Percentiles rank a stretch among this genome's conserved stretches.
Evolutionary conservation across 495 filamentous ascomycete species (phyloP).

Genomic region (Penicillium turbatum): DNA sequence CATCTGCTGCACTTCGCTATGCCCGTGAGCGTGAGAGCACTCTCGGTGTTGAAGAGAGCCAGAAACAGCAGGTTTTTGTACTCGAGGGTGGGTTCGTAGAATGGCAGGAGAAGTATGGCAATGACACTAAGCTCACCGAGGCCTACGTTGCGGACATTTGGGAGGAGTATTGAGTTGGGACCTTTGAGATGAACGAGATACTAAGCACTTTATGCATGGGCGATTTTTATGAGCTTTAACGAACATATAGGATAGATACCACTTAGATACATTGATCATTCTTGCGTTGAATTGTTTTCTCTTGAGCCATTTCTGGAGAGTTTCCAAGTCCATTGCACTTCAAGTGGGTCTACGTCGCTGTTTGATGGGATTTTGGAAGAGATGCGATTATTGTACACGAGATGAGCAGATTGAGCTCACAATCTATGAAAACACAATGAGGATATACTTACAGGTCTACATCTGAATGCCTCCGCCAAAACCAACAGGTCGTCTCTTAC

Average conservation of each 20-base stretch:
- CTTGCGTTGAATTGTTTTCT: background rate
- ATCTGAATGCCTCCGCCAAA: slow-evolving; percentile 73
- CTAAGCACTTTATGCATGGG: slow-evolving; percentile 1
- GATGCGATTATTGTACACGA: slow-evolving; percentile 2
- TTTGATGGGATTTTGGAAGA: background rate
- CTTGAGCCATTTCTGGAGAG: background rate
- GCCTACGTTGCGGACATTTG: slow-evolving; percentile 83
- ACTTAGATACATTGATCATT: slow-evolving; percentile 7
- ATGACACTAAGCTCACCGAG: slow-evolving; percentile 78
- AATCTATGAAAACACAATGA: background rate
- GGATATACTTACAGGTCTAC: slow-evolving; percentile 3
- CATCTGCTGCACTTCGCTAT: slow-evolving; percentile 44
- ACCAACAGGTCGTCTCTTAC: slow-evolving; percentile 73
- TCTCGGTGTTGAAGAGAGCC: slow-evolving; percentile 33
- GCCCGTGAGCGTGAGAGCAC: slow-evolving; percentile 37
- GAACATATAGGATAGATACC: slow-evolving; percentile 19
- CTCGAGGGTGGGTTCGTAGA: slow-evolving; percentile 82
- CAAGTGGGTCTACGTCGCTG: background rate
- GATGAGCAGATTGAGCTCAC: background rate
- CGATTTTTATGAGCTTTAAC: slow-evolving; percentile 10
- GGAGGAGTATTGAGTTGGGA: slow-evolving; percentile 52
- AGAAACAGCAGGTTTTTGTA: slow-evolving; percentile 69
- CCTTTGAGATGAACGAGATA: background rate
- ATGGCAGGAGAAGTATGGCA: slow-evolving; percentile 84
- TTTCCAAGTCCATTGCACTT: background rate